phyloP scores from a whole-genome alignment of 495 filamentous ascomycete species.

The Filosporella fistucella region DNA sequence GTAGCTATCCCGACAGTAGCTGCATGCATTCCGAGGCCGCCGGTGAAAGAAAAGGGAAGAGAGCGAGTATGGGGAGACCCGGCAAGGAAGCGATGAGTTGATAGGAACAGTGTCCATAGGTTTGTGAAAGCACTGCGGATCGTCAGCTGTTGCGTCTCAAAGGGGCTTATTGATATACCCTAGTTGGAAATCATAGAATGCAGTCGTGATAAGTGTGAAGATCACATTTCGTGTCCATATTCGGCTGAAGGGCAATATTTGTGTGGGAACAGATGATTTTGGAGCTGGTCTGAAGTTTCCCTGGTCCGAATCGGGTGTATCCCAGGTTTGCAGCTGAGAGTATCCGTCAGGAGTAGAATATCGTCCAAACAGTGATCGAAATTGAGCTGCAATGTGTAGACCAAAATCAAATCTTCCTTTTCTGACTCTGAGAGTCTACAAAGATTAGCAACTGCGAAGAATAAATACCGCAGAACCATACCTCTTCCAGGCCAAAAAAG shows the following conservation, averaged over 20 bases:
- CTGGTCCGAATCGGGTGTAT: neutral
- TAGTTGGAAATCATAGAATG: constrained; percentile 66
- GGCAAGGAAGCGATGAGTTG: constrained; percentile 57
- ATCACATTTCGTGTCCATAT: constrained; percentile 74
- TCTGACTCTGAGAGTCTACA: constrained; percentile 47
- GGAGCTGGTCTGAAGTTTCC: neutral
- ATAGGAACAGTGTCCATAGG: constrained; percentile 78
- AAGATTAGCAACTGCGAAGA: no score
- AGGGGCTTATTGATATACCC: constrained; percentile 62
- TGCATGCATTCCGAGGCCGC: constrained; percentile 71
- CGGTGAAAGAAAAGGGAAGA: constrained; percentile 62
- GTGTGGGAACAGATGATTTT: neutral
- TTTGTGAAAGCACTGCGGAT: constrained; percentile 79
- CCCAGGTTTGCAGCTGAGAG: neutral
- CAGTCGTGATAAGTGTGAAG: constrained; percentile 1
- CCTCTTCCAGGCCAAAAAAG: constrained; percentile 64
- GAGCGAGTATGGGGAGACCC: no score
- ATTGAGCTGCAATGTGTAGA: constrained; percentile 17
- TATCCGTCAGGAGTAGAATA: neutral
- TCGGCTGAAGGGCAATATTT: constrained; percentile 52
- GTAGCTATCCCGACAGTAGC: constrained; percentile 72
- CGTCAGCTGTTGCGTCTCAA: no score
- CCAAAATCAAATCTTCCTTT: constrained; percentile 42
- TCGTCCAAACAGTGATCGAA: neutral
- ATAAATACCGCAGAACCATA: no score